phyloP scores from a whole-genome alignment of 805 yeast genomes.

The Blastobotrys peoriensis region DNA sequence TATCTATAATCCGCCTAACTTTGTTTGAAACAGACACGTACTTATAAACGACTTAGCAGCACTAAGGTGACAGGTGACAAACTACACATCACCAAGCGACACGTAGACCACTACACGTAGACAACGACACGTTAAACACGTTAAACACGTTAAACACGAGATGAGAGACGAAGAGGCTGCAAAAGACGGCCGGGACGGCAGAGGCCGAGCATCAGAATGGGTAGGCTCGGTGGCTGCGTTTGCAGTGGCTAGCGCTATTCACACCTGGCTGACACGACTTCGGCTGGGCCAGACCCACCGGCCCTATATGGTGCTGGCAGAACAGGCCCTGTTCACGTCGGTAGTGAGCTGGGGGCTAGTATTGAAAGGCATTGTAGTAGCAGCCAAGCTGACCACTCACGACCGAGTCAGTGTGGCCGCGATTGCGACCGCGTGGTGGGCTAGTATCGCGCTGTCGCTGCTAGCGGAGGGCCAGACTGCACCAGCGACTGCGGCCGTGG shows the following conservation, averaged over 20 bases:
- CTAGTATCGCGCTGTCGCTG: not conserved
- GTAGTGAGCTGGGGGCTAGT: not conserved
- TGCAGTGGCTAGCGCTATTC: not conserved
- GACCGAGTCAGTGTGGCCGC: not conserved
- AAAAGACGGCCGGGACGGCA: no score
- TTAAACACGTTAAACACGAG: not conserved
- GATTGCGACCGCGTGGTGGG: not conserved
- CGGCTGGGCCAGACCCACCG: not conserved
- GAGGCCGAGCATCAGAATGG: no score
- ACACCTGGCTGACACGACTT: not conserved
- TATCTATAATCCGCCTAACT: not conserved
- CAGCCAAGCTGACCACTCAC: not conserved
- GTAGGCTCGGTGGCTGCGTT: not conserved
- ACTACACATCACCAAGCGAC: not conserved
- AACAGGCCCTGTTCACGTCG: not conserved
- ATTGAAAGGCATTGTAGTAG: not conserved
- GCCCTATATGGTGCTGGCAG: not conserved
- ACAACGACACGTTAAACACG: not conserved
- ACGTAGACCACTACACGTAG: not conserved
- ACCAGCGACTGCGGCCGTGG: not conserved
- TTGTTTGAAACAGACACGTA: not conserved
- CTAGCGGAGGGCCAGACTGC: not conserved
- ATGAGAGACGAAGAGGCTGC: no score
- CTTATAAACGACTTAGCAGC: not conserved
- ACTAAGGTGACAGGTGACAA: not conserved